Percentiles rank a stretch among this genome's conserved stretches.
phyloP scores from a whole-genome alignment of 331 rosid species.

The Rhamnella rubrinervis region DNA sequence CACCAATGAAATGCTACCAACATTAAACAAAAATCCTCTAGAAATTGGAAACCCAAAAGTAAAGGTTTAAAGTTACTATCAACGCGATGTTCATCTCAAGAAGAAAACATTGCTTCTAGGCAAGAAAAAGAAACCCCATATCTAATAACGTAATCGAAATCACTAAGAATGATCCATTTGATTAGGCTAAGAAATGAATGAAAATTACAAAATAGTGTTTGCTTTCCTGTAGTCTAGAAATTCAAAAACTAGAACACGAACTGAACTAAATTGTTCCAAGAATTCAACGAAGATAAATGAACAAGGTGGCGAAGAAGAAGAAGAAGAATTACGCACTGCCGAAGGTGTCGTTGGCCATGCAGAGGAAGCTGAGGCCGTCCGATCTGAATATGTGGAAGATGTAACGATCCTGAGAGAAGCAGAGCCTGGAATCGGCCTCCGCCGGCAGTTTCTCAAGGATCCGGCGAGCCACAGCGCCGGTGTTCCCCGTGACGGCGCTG shows the following conservation, averaged over 20 bases:
- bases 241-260: background rate
- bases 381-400: constrained; percentile 89
- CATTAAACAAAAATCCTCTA: too few species aligned
- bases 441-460: constrained; percentile 85
- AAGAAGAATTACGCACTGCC: constrained; percentile 53
- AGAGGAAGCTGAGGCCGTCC: constrained; percentile 74
- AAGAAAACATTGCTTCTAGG: too few species aligned
- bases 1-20: too few species aligned
- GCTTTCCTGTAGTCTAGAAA: background rate
- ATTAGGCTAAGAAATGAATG: background rate
- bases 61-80: too few species aligned
- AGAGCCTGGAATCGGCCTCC: constrained; percentile 81
- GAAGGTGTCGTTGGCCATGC: constrained; percentile 92
- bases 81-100: background rate
- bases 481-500: constrained; percentile 90
- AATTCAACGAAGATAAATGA: background rate
- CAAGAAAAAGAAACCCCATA: background rate
- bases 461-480: constrained; percentile 93
- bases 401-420: constrained; percentile 97
- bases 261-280: background rate
- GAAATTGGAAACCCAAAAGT: too few species aligned
- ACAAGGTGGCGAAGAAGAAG: background rate
- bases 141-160: background rate
- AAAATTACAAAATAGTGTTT: background rate
- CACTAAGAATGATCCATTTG: background rate